Evolutionary conservation across 495 filamentous ascomycete species (phyloP).

Genomic region (Cercophora sp.): DNA sequence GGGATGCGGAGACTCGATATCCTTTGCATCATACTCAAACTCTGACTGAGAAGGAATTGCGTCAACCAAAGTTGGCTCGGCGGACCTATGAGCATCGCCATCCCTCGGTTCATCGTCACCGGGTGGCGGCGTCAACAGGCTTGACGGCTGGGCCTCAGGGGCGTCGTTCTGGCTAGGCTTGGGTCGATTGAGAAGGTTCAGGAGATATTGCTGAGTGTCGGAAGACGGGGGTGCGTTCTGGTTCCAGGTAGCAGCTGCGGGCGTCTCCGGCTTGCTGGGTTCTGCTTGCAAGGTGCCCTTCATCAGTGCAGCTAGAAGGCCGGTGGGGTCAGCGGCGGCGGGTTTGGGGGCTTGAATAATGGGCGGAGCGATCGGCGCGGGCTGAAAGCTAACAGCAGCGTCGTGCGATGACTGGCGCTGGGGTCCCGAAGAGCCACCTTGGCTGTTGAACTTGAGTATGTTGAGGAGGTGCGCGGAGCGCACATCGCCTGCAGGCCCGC

Average conservation of each 20-base stretch:
- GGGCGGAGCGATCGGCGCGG: constrained; percentile 22
- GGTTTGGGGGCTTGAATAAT: constrained; percentile 47
- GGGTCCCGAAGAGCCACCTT: constrained; percentile 26
- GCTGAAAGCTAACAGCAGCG: constrained; percentile 18
- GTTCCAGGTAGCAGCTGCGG: constrained; percentile 34
- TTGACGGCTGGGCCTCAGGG: constrained; percentile 37
- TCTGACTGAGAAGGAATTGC: constrained; percentile 29
- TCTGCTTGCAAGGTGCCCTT: constrained; percentile 42
- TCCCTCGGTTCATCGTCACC: constrained; percentile 26
- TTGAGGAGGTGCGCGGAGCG: constrained; percentile 73
- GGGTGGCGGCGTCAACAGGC: constrained; percentile 38
- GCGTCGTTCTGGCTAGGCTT: constrained; percentile 50
- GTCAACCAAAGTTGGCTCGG: constrained; percentile 25
- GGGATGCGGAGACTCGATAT: constrained; percentile 30
- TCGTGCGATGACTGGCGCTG: constrained; percentile 19
- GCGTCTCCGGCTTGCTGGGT: constrained; percentile 32
- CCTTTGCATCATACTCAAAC: constrained; percentile 34
- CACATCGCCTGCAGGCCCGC: constrained; percentile 43
- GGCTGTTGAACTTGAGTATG: constrained; percentile 78
- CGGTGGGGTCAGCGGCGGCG: constrained; percentile 42
- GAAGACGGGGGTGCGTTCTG: constrained; percentile 37
- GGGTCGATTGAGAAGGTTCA: constrained; percentile 49
- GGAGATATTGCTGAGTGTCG: constrained; percentile 50
- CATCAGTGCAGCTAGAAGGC: constrained; percentile 52
- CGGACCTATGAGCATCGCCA: constrained; percentile 19